Base-by-base conservation (phyloP, 176 grass and related monocot genomes). In the Bromus sterilis region DNA sequence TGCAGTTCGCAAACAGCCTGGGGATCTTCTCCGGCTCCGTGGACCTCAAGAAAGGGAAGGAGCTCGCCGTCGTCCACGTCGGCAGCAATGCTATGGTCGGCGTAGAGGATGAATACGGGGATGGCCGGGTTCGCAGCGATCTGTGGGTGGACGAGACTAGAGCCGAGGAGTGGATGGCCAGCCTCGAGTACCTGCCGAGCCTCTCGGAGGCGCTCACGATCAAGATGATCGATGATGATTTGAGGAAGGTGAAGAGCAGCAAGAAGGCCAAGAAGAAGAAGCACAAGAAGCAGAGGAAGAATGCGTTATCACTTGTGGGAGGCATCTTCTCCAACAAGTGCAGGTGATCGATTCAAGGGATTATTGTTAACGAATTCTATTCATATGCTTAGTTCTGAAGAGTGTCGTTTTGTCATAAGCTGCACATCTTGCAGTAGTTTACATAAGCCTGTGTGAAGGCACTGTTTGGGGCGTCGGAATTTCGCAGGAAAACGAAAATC, bases 101-200 rank as follows among this genome's bases (percentile, higher is more conserved):
- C 29, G 67, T 41, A 66, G 76, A 53, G 4, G 77, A 82, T 0
- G 85, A 77, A 4, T 39, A 56, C 10, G 35, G 74, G 24, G 28
- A 65, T 3, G 80, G 73, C 23, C 33, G 80, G 14, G 78, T 89
- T 41, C 78, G 71, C 82, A 89, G 87, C 76, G 90, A 89, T 48
- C 70, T 81, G 35, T 92, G 90, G 90, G 67, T 71, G 39, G 80
- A 86, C 2, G 80, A 86, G 37, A 56, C 77, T 26, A 76, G 70
- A 24, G 80, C 77, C 35, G 83, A 89, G 83, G 87, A 89, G 72
- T 89, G 87, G 87, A 65, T 89, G 79, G 76, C 77, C 7, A 84
- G 34, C 71, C 58, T 87, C 7, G 89, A 91, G 66, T 91, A 89
- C 43, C 86, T 92, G 64, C 90, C 74, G 2, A 92, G 83, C 74